phyloP scores from a whole-genome alignment of 371 early-diverging fungal genomes.

The Blastocladiella emersonii region DNA sequence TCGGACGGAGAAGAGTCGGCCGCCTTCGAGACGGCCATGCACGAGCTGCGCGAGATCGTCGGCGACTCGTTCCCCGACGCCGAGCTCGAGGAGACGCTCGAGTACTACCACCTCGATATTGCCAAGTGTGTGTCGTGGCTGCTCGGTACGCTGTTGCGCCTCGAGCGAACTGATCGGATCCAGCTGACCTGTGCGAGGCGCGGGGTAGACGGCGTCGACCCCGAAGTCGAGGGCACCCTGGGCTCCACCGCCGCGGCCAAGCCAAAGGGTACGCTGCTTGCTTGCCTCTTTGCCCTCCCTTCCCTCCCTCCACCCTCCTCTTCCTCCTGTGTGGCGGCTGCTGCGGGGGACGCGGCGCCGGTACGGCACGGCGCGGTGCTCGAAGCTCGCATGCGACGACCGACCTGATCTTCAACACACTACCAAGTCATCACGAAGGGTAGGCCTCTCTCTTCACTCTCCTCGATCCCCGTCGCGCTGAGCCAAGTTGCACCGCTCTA shows the following conservation, averaged over 20 bases:
- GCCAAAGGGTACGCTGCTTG: neutral
- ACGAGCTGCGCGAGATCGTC: slow-evolving; percentile 32
- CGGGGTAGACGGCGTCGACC: slow-evolving; percentile 19
- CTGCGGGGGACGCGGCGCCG: too few relatives aligned
- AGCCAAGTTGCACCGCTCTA: too few relatives aligned
- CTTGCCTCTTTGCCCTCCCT: neutral
- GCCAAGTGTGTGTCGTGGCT: slow-evolving; percentile 39
- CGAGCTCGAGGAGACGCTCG: slow-evolving; percentile 49
- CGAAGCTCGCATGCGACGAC: too few relatives aligned
- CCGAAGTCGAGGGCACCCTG: slow-evolving; percentile 13
- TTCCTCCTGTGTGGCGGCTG: too few relatives aligned
- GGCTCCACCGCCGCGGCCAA: slow-evolving; percentile 14
- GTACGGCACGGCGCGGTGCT: too few relatives aligned
- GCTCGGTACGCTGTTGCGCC: too few relatives aligned
- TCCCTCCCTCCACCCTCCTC: neutral
- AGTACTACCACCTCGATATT: slow-evolving; percentile 47
- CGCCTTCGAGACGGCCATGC: slow-evolving; percentile 34
- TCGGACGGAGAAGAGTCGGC: slow-evolving; percentile 25
- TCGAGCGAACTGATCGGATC: neutral
- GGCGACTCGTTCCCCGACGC: slow-evolving; percentile 32
- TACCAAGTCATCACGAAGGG: too few relatives aligned
- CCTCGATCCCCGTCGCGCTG: too few relatives aligned
- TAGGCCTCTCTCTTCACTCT: too few relatives aligned
- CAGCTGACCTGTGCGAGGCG: neutral
- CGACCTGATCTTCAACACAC: too few relatives aligned